Base-by-base conservation (phyloP, 1,284 basidiomycete genomes). In the Sphagnurus paluster region DNA sequence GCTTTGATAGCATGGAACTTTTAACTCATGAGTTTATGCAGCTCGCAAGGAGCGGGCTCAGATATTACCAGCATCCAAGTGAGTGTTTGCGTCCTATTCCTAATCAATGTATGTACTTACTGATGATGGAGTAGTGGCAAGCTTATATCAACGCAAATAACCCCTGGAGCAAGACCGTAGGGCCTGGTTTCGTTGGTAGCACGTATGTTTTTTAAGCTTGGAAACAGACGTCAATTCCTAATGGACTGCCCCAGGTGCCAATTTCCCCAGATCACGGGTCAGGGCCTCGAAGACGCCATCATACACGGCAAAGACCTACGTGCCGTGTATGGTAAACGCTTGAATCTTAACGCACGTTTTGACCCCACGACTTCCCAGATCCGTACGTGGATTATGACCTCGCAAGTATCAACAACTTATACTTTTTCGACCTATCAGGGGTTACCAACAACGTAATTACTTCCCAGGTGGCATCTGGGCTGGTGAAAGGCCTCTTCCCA, bases 361-460 rank as follows among this genome's bases (percentile, higher is more conserved):
- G 65, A 73, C 43, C 44, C 68, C 0, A 55, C 58, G 0, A 56
- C 50, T 13, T 60, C 58, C 14, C 61, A 56, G 53, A 67, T 75
- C 19, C 65, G 72, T 66, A 46, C 14, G 60, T 61, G 5, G 1
- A 28, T 20, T 25, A 4, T 20, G 19, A 2, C 33, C 9, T 23
- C 29, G 19, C 17, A 29, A n/a, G 24, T 42, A 21, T 14, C 19
- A 9, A 2, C 14, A 14, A 33, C 6, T 8, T 14, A 7, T 11
- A n/a, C 2, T 11, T 21, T 29, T 16, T 32, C 25, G 34, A n/a
- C 17, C 26, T 10, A 8, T 14, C 2, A 74, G 72, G 72, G 11
- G 72, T 76, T 2, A 76, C 73, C 2, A 74, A 74, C 60, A 76
- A 76, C 41, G 66, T 65, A 11, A 74, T 76, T 28, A 76, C 75